These are phyloP conservation scores for Lentithecium fluviatile DNA, from an alignment of 495 filamentous ascomycete genomes.

Conservation along the genomic window DNA sequence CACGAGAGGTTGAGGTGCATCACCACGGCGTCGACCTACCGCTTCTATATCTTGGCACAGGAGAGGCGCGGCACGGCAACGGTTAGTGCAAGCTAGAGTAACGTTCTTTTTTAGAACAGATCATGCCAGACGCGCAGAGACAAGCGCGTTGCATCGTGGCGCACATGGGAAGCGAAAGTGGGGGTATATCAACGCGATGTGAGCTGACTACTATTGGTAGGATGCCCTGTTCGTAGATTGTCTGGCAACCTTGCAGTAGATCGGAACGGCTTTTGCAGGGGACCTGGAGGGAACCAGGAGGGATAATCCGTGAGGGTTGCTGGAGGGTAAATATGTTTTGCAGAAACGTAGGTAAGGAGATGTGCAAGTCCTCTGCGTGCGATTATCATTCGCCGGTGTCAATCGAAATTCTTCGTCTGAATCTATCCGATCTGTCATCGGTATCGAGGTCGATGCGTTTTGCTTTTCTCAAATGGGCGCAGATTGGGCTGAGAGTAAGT, in stretches of 20 bases:
- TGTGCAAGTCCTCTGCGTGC: no score
- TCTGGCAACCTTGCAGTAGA: constrained; percentile 15
- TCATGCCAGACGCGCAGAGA: constrained; percentile 4
- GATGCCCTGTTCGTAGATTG: background rate
- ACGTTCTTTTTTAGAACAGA: constrained; percentile 6
- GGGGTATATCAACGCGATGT: constrained; percentile 5
- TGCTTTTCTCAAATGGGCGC: no score
- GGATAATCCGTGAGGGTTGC: background rate
- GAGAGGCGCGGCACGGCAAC: constrained; percentile 7
- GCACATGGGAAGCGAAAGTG: constrained; percentile 14
- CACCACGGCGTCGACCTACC: constrained; percentile 16
- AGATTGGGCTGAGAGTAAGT: no score
- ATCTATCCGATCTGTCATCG: no score
- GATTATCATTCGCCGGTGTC: no score
- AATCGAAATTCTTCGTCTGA: no score
- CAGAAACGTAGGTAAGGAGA: no score
- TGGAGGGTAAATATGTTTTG: no score
- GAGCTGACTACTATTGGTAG: background rate
- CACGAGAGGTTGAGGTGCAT: constrained; percentile 6
- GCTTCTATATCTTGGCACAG: constrained; percentile 20
- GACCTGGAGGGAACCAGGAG: background rate
- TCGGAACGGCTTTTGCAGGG: background rate
- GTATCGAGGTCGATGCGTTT: no score
- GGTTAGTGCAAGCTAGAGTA: background rate
- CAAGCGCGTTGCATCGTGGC: background rate